Evolutionary conservation across 2,329 filamentous ascomycete species (phyloP), one percentile per base, ranked within the genome.

Genomic region (Geosmithia putterillii): DNA sequence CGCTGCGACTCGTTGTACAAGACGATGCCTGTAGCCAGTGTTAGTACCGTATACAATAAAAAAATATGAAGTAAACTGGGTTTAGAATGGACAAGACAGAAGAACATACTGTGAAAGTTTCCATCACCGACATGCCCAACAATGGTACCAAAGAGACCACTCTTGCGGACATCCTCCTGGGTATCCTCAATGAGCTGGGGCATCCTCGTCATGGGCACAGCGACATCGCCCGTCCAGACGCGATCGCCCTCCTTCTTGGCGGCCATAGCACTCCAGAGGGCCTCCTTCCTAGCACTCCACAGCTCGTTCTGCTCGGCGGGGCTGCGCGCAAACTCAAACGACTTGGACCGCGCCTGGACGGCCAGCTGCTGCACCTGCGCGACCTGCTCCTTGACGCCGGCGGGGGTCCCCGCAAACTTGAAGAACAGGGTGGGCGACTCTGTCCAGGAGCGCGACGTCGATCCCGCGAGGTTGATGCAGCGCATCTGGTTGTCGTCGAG

Each of bases 401-500:
- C 65, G 1, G 76, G 71, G 0, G 82, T 87, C 42, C 85, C 84
- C 2, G 78, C 71, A 53, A 90, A 90, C 62, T 90, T 90, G 76
- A 90, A 87, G 65, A 90, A 88, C 7, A 90, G 69, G 0, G 85
- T 89, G 1, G 86, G 83, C 2, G 72, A 73, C 61, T 86, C 83
- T 42, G 70, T 69, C 85, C 85, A 90, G 8, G 62, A 62, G 47
- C 79, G 76, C 32, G 70, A 67, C 1, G 84, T 88, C 56, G 69
- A 72, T 21, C 81, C 81, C 1, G 79, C 76, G 22, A 73, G 67
- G 63, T 81, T 80, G 63, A 81, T 78, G 57, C 72, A 74, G 52
- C 65, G 68, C 76, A 95, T 95, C 66, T 94, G 88, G 45, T 88
- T 82, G 57, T 94, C 88, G 63, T 95, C 89, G 22, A 95, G 70